Percentiles rank a stretch among this genome's conserved stretches.
phyloP scores from a whole-genome alignment of 805 yeast species.

The Alloascoidea hylecoeti region DNA sequence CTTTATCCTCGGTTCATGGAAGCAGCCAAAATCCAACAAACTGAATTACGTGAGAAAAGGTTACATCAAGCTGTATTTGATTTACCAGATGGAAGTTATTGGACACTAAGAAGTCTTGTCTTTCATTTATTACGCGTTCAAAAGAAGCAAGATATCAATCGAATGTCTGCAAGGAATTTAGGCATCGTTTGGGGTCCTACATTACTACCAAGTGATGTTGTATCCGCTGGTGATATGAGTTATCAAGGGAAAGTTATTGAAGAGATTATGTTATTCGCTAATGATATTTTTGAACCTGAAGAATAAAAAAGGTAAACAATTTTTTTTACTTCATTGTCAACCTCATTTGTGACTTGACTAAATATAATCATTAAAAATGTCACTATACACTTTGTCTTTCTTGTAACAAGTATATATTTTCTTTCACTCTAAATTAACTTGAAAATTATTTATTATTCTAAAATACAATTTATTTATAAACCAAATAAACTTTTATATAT shows the following conservation, averaged over 20 bases:
- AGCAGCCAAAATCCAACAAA: constrained; percentile 56
- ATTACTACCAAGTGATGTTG: constrained; percentile 52
- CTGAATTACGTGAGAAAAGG: constrained; percentile 47
- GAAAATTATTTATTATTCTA: no score
- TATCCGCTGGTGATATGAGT: constrained; percentile 58
- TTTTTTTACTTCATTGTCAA: no score
- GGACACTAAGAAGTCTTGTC: constrained; percentile 72
- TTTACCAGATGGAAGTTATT: constrained; percentile 89
- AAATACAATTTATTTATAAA: no score
- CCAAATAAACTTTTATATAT: no score
- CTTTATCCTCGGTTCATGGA: constrained; percentile 49
- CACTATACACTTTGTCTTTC: no score
- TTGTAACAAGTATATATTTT: no score
- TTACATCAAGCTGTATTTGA: constrained; percentile 81
- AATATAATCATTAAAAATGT: no score
- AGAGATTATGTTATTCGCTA: constrained; percentile 71
- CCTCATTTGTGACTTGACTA: no score
- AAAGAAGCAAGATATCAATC: constrained; percentile 42
- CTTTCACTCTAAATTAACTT: no score
- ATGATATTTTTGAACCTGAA: constrained; percentile 64
- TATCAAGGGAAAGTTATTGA: constrained; percentile 70
- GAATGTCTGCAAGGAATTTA: constrained; percentile 73
- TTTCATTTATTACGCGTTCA: constrained; percentile 76
- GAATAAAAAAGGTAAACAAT: no score
- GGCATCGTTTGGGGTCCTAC: constrained; percentile 96